These are phyloP conservation scores for Saururus chinensis DNA, from an alignment of 164 flowering plant genomes.

Conservation along the genomic window DNA sequence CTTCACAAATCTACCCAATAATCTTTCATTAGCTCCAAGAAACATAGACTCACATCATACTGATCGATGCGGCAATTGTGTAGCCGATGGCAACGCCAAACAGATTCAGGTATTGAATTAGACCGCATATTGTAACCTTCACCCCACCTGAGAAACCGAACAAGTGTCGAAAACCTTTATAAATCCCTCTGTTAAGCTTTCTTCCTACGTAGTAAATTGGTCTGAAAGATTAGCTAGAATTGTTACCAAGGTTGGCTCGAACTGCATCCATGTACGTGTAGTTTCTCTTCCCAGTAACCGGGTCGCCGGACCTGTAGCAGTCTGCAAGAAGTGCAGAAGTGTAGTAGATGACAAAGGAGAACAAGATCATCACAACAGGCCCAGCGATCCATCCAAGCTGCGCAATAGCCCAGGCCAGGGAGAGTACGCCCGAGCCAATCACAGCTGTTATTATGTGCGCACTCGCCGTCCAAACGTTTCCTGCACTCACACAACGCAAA, in stretches of 20 bases:
- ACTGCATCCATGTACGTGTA: constrained; percentile 59
- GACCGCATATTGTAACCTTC: constrained; percentile 33
- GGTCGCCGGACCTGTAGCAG: constrained; percentile 51
- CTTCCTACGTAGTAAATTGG: too few species aligned
- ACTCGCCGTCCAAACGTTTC: constrained; percentile 53
- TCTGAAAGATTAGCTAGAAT: too few species aligned
- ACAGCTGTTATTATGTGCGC: constrained; percentile 60
- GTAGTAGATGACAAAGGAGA: constrained; percentile 43
- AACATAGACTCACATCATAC: constrained; percentile 38
- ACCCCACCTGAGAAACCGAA: constrained; percentile 25
- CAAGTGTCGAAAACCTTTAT: not conserved
- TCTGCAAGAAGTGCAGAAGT: constrained; percentile 41
- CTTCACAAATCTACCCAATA: not conserved
- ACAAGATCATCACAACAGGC: constrained; percentile 41
- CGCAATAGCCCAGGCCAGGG: constrained; percentile 57
- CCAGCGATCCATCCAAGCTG: constrained; percentile 73
- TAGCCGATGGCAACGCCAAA: constrained; percentile 45
- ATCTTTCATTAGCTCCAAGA: not conserved
- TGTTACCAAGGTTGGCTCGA: constrained; percentile 36
- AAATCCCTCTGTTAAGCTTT: not conserved
- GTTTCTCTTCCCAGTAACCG: constrained; percentile 41
- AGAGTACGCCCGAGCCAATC: constrained; percentile 58
- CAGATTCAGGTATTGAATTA: constrained; percentile 31
- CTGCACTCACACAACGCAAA: constrained; percentile 9
- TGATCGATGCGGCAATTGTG: constrained; percentile 46